Evolutionary conservation across 495 filamentous ascomycete genomes (phyloP), one percentile per base, ranked within the genome.

Genomic region (Lophium mytilinum): DNA sequence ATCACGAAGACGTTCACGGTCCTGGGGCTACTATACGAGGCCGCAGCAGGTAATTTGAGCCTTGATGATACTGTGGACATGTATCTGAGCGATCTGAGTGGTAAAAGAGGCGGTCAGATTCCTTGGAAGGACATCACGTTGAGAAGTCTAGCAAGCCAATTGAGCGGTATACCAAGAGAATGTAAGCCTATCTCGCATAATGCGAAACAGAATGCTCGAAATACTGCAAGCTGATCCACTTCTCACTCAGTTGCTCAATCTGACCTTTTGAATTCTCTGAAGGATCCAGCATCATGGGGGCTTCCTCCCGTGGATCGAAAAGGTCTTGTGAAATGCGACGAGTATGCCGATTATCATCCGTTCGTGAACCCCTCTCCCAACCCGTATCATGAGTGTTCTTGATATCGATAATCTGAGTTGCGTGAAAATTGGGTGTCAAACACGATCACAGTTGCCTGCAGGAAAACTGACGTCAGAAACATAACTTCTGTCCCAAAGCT

Each of bases 111-210:
- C 7, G 66, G 66, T 10, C 56, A 19, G 14, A 57, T 71, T 0
- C 67, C 65, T n/a, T 72, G 68, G 68, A 61, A 65, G 35, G 65
- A 71, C 50, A 72, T 72, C 55, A 72, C 70, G 3, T 52, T 72
- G 39, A 61, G 70, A 41, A 57, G 47, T 10, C 50, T 72, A 10
- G 70, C 70, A 4, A 68, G 65, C 47, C 70, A 72, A 45, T 60
- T 71, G 3, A 70, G 68, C 24, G 70, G 70, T 21, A 67, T 72
- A 10, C 67, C 70, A 19, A 54, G 70, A 4, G 68, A 72, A 21
- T 62, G 55, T 50, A 33, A n/a, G 45, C 24, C 12, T 6, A 9
- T 21, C n/a, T 9, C 5, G 17, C 37, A 17, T 9, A 14, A 1
- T 15, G n/a, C 24, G 48, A 34, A 3, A 24, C 24, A 3, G 30